Percentiles rank a stretch among this genome's conserved stretches.
Conservation (phyloP, 768 basidiomycete species). For the Lentinula boryana region DNA sequence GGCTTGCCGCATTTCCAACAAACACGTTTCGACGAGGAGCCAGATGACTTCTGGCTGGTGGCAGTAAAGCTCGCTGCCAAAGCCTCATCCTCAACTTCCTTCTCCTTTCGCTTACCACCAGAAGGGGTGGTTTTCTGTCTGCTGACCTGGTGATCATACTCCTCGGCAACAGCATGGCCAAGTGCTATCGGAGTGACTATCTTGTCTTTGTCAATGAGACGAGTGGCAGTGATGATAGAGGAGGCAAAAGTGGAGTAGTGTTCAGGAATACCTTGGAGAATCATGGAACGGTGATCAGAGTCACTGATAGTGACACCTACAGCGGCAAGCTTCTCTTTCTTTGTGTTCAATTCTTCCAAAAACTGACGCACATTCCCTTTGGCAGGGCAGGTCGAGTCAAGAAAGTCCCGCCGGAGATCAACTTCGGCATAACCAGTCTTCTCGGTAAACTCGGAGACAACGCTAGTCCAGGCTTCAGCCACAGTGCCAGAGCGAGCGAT, state of each 20-base stretch:
- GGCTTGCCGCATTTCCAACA: conserved; percentile 24
- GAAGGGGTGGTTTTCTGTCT: background rate
- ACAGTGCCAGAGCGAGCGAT: conserved; percentile 6
- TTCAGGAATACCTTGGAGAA: conserved; percentile 23
- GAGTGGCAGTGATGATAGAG: conserved; percentile 14
- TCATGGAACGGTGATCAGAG: conserved; percentile 24
- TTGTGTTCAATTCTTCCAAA: conserved; percentile 16
- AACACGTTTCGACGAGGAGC: background rate
- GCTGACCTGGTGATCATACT: conserved; percentile 5
- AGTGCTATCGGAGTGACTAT: conserved; percentile 16
- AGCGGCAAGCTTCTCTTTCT: conserved; percentile 18
- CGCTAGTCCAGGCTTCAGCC: conserved; percentile 10
- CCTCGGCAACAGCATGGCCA: conserved; percentile 15
- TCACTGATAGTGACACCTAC: conserved; percentile 23
- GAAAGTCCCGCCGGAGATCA: conserved; percentile 20
- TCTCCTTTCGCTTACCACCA: background rate
- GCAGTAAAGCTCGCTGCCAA: conserved; percentile 9
- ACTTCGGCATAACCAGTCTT: conserved; percentile 25
- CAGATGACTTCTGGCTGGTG: conserved; percentile 4
- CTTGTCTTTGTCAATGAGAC: background rate
- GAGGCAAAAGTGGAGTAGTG: conserved; percentile 23
- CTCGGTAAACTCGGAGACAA: conserved; percentile 11
- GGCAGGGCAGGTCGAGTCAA: conserved; percentile 20
- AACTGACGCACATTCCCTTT: conserved; percentile 22
- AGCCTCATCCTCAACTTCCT: conserved; percentile 16